Evolutionary conservation across 192 early-diverging fungal genomes (phyloP).

Genomic region (Backusella tuberculispora): DNA sequence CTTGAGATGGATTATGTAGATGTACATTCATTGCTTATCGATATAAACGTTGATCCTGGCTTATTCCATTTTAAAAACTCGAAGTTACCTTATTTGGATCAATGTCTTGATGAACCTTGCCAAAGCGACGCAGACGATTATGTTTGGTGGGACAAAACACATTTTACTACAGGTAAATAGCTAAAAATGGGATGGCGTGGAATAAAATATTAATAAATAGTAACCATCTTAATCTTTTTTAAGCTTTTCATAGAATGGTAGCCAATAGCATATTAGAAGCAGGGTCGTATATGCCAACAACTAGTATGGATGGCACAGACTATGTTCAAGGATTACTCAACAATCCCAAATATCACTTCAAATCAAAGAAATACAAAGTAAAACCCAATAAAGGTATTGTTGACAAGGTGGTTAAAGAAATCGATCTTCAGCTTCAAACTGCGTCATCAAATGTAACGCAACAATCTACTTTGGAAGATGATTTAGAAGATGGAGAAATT

Average conservation of each 20-base stretch:
- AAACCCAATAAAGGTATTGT: background rate
- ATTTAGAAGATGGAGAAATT: background rate
- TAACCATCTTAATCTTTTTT: background rate
- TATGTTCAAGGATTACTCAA: conserved; percentile 16
- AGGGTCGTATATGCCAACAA: conserved; percentile 21
- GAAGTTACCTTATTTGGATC: conserved; percentile 30
- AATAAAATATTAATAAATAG: background rate
- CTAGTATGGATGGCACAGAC: background rate
- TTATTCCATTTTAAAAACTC: conserved; percentile 32
- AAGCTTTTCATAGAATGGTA: conserved; percentile 28
- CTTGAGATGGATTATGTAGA: conserved; percentile 26
- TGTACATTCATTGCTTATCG: conserved; percentile 25
- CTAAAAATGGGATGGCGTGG: background rate
- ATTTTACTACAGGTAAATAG: conserved; percentile 39
- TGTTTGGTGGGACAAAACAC: conserved; percentile 44
- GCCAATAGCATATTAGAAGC: conserved; percentile 30
- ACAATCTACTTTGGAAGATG: conserved; percentile 16
- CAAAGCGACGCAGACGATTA: conserved; percentile 17
- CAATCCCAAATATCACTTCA: conserved; percentile 4
- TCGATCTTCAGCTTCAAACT: background rate
- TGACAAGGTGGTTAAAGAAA: background rate
- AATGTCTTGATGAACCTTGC: conserved; percentile 27
- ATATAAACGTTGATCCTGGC: conserved; percentile 30
- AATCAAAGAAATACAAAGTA: conserved; percentile 19
- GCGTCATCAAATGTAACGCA: background rate